Percentiles rank a stretch among this genome's conserved stretches.
Evolutionary conservation across 2,329 filamentous ascomycete species (phyloP).

Genomic region (Penicillium sp.): DNA sequence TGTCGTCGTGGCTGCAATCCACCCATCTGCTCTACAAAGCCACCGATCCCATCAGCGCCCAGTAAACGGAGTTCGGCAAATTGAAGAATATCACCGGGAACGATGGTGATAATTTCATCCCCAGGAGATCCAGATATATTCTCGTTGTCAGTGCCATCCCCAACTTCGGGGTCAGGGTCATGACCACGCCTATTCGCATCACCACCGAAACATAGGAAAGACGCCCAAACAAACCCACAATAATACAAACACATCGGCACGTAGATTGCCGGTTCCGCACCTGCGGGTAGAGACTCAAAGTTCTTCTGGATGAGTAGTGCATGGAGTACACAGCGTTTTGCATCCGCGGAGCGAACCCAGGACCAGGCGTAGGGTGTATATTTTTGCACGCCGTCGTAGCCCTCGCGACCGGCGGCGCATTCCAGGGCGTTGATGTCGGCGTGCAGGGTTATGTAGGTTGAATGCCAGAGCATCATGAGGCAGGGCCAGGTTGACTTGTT

Average conservation of each 20-base stretch:
- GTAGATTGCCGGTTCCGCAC: constrained; percentile 14
- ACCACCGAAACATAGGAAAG: constrained; percentile 12
- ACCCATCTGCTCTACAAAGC: constrained; percentile 10
- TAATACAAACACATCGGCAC: constrained; percentile 18
- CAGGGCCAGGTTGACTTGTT: constrained; percentile 5
- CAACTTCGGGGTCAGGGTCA: background rate
- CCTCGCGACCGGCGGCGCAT: constrained; percentile 17
- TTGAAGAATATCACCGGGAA: background rate
- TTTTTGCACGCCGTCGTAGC: background rate
- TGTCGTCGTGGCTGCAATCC: constrained; percentile 6
- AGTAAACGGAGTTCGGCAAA: constrained; percentile 11
- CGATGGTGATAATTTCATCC: background rate
- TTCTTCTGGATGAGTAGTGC: constrained; percentile 14
- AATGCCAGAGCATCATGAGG: constrained; percentile 34
- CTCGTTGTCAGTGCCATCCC: background rate
- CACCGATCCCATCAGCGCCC: constrained; percentile 8
- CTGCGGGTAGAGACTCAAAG: constrained; percentile 13
- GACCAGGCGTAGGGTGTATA: constrained; percentile 4
- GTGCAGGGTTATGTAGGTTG: constrained; percentile 31
- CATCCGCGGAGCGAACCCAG: constrained; percentile 10
- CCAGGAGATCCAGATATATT: background rate
- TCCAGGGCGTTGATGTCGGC: constrained; percentile 31
- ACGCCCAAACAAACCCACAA: constrained; percentile 13
- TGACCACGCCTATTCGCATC: background rate
- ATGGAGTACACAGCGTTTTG: constrained; percentile 17